Evolutionary conservation across 1,284 basidiomycete genomes (phyloP).

Genomic region (Sparassis latifolia): DNA sequence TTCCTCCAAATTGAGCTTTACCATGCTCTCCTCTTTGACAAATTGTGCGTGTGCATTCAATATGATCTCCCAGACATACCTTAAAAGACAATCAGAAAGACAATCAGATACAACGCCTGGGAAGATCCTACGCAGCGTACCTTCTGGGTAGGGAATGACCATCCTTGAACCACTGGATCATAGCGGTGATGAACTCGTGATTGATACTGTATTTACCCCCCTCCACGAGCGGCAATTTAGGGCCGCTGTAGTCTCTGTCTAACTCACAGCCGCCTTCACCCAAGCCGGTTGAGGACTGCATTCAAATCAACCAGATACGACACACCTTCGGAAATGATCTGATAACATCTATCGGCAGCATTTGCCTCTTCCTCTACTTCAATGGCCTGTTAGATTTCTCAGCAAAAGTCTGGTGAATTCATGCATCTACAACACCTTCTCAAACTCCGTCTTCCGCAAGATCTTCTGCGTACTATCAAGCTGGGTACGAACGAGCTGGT

Average conservation of each 20-base stretch:
- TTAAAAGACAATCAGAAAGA: slow-evolving; percentile 1
- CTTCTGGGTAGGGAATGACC: slow-evolving; percentile 80
- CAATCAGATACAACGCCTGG: too few species aligned
- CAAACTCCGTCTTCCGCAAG: slow-evolving; percentile 79
- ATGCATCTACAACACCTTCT: slow-evolving; percentile 53
- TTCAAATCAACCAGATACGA: not conserved
- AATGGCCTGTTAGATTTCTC: slow-evolving; percentile 57
- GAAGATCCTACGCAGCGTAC: slow-evolving; percentile 9
- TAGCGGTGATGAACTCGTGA: slow-evolving; percentile 72
- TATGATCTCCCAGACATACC: slow-evolving; percentile 95
- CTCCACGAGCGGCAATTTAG: slow-evolving; percentile 46
- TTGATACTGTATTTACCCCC: slow-evolving; percentile 70
- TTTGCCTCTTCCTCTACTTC: slow-evolving; percentile 83
- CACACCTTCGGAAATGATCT: slow-evolving; percentile 75
- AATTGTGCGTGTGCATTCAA: slow-evolving; percentile 81
- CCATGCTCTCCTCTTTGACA: slow-evolving; percentile 75
- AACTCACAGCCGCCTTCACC: slow-evolving; percentile 63
- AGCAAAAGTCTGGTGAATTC: not conserved
- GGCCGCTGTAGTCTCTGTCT: slow-evolving; percentile 65
- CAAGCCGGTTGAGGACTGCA: not conserved
- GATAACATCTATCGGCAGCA: slow-evolving; percentile 63
- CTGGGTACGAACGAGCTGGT: slow-evolving; percentile 76
- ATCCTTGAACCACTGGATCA: slow-evolving; percentile 91
- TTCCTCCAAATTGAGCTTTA: slow-evolving; percentile 72
- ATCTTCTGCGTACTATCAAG: slow-evolving; percentile 89